Conservation (phyloP, 129 eudicot species). For the Centaurea solstitialis region DNA sequence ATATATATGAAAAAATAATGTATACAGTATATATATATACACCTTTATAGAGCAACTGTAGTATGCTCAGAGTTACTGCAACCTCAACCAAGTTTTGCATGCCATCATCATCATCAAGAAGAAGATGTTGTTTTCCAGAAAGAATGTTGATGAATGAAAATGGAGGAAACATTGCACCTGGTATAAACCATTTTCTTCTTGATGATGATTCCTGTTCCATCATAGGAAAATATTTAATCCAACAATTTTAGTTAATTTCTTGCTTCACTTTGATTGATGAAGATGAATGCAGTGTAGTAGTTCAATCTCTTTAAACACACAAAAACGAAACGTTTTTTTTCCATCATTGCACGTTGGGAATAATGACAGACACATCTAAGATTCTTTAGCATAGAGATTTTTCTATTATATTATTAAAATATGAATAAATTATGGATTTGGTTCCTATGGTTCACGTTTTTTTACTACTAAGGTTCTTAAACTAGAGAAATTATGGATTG, state of each 20-base stretch:
- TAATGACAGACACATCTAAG: too few species aligned
- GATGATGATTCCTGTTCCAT: background rate
- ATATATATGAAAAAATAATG: too few species aligned
- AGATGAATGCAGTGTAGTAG: too few species aligned
- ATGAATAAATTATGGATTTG: too few species aligned
- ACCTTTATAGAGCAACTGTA: conserved; percentile 54
- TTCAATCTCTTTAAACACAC: too few species aligned
- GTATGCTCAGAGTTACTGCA: conserved; percentile 40
- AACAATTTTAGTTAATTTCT: background rate
- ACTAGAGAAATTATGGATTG: too few species aligned
- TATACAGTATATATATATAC: background rate
- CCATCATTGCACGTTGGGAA: too few species aligned
- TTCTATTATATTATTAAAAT: too few species aligned
- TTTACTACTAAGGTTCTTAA: too few species aligned
- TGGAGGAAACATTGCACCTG: conserved; percentile 35
- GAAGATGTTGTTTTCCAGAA: conserved; percentile 37
- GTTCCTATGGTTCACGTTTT: too few species aligned
- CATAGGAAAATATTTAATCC: background rate
- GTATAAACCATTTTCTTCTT: conserved; percentile 28
- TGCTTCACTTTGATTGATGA: background rate
- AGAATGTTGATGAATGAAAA: conserved; percentile 41
- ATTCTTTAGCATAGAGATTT: too few species aligned
- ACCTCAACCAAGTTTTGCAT: conserved; percentile 57
- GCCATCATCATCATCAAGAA: conserved; percentile 26
- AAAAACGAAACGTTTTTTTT: too few species aligned